Percentiles rank a stretch among this genome's conserved stretches.
Evolutionary conservation across 768 basidiomycete species (phyloP).

Genomic region (Leccinellum rugosiceps): DNA sequence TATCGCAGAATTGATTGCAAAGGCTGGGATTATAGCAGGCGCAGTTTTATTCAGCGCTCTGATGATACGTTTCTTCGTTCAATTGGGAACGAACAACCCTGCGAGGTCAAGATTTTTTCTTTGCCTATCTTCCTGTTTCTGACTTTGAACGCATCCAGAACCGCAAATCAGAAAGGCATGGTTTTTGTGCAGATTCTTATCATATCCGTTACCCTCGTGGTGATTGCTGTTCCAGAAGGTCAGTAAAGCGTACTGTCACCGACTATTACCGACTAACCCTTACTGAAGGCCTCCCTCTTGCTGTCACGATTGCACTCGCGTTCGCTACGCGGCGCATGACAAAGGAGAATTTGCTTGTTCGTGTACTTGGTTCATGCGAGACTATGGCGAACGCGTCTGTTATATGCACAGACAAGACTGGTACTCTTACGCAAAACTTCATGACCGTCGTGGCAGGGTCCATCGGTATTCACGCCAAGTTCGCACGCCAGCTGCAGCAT

Average conservation of each 20-base stretch:
- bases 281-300: slow-evolving; percentile 77
- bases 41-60: slow-evolving; percentile 75
- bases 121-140: neutral
- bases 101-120: slow-evolving; percentile 39
- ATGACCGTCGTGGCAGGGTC: slow-evolving; percentile 98
- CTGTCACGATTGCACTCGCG: slow-evolving; percentile 92
- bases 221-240: slow-evolving; percentile 87
- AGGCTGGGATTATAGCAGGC: slow-evolving; percentile 81
- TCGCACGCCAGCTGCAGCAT: slow-evolving; percentile 73
- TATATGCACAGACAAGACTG: slow-evolving; percentile 94
- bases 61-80: slow-evolving; percentile 94
- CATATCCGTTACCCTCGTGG: slow-evolving; percentile 89
- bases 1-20: slow-evolving; percentile 95
- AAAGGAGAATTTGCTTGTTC: slow-evolving; percentile 89
- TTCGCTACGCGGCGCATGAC: slow-evolving; percentile 99
- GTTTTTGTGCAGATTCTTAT: slow-evolving; percentile 91
- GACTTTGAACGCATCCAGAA: slow-evolving; percentile 37
- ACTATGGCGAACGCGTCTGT: slow-evolving; percentile 99
- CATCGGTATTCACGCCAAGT: slow-evolving; percentile 91
- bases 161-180: slow-evolving; percentile 79
- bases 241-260: slow-evolving; percentile 3
- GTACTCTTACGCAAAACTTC: slow-evolving; percentile 90
- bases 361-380: slow-evolving; percentile 94
- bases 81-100: slow-evolving; percentile 64
- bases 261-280: neutral